Percentiles rank a stretch among this genome's conserved stretches.
These are phyloP conservation scores for Naganishia randhawae DNA, from an alignment of 768 basidiomycete species.

Conservation along the genomic window DNA sequence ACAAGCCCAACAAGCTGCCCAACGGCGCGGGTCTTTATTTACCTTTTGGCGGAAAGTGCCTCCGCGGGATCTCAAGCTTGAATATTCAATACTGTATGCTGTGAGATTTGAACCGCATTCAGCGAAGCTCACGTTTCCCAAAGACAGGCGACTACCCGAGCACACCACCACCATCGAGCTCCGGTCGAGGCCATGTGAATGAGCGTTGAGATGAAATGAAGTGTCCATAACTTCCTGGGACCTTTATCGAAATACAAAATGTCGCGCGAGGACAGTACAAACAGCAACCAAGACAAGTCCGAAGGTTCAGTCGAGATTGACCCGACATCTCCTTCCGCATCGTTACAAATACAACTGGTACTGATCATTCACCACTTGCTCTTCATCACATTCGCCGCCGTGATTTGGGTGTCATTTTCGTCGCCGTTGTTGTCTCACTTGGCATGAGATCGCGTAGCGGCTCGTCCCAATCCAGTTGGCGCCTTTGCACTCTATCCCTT, in stretches of 20 bases:
- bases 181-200: no score
- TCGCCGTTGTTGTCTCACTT: neutral
- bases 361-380: neutral
- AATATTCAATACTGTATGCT: neutral
- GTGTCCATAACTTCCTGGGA: neutral
- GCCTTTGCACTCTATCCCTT: no score
- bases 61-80: neutral
- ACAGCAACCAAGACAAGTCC: neutral
- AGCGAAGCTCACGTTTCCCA: no score
- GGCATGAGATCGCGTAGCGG: neutral
- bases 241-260: neutral
- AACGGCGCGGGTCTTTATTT: neutral
- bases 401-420: neutral
- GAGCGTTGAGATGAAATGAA: no score
- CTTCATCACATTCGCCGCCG: neutral
- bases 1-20: no score
- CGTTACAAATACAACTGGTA: neutral
- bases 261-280: neutral
- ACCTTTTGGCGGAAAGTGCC: neutral
- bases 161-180: no score
- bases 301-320: neutral
- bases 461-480: neutral
- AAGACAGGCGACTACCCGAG: no score
- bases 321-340: neutral
- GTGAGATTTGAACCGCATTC: no score